phyloP scores from a whole-genome alignment of 2,329 filamentous ascomycete genomes.

The Coniochaeta sp. region DNA sequence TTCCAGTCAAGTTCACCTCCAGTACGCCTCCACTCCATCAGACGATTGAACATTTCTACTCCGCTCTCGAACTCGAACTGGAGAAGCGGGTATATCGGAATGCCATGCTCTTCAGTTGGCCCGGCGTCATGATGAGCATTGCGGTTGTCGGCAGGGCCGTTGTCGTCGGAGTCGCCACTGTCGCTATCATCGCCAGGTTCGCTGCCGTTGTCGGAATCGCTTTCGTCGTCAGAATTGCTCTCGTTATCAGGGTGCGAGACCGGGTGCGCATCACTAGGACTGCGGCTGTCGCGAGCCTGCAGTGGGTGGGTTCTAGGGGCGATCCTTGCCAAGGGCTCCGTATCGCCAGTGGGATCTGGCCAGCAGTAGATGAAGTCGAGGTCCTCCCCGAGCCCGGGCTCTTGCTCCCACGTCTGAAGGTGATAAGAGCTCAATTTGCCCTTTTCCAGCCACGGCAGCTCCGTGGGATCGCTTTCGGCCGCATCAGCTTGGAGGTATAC shows the following conservation, averaged over 20 bases:
- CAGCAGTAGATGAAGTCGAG: conserved; percentile 20
- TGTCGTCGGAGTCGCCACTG: neutral
- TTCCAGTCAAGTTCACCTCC: neutral
- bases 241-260: conserved; percentile 5
- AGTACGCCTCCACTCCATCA: neutral
- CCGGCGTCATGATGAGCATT: neutral
- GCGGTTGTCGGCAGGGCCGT: neutral
- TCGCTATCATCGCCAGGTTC: neutral
- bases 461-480: neutral
- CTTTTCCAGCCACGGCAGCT: conserved; percentile 18
- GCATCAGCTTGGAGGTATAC: conserved; percentile 12
- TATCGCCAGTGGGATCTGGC: conserved; percentile 16
- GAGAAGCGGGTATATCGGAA: neutral
- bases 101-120: neutral
- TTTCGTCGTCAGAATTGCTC: neutral
- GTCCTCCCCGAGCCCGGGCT: conserved; percentile 12
- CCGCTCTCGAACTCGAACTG: neutral
- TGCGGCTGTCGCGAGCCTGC: too few species aligned
- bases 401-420: conserved; percentile 11
- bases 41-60: neutral
- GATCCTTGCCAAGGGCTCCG: conserved; percentile 6
- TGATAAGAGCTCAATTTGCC: conserved; percentile 14
- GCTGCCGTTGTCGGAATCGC: neutral
- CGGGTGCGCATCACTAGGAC: too few species aligned
- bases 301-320: too few species aligned